Percentiles rank a stretch among this genome's conserved stretches.
phyloP scores from a whole-genome alignment of 441 rosid genomes.

The Pelargonium cotyledonis region DNA sequence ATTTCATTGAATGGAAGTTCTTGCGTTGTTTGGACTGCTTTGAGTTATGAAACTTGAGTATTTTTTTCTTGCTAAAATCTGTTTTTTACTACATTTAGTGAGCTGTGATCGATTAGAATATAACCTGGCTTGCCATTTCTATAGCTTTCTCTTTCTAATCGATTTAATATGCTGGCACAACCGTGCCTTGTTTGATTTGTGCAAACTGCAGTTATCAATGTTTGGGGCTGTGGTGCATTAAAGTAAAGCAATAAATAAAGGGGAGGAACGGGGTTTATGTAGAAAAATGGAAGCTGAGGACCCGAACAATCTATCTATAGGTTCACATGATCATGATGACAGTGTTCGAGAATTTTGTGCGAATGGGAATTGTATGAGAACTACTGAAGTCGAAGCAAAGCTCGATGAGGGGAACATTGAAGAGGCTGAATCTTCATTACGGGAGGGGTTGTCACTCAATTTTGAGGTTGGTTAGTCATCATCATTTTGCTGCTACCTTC shows the following conservation, averaged over 20 bases:
- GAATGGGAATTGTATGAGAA: constrained; percentile 62
- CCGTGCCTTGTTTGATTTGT: background rate
- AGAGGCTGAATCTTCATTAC: constrained; percentile 83
- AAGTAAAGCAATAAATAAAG: background rate
- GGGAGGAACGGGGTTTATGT: background rate
- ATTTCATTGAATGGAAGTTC: background rate
- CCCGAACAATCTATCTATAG: background rate
- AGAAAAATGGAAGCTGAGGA: constrained; percentile 2
- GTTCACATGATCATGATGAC: background rate
- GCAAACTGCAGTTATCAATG: background rate
- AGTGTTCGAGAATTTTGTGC: constrained; percentile 44
- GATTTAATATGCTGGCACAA: background rate
- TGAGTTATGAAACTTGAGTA: background rate
- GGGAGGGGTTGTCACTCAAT: constrained; percentile 81
- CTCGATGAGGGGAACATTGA: constrained; percentile 85
- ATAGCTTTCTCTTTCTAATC: background rate
- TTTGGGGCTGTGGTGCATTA: background rate
- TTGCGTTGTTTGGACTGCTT: background rate
- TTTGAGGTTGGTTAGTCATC: constrained; percentile 46
- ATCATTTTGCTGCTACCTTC: background rate
- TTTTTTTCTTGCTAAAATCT: background rate
- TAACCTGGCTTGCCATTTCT: background rate
- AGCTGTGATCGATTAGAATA: background rate
- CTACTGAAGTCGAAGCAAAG: constrained; percentile 73
- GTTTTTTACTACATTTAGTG: background rate